Evolutionary conservation across 2,329 filamentous ascomycete genomes (phyloP).

Genomic region (Nemania sp.): DNA sequence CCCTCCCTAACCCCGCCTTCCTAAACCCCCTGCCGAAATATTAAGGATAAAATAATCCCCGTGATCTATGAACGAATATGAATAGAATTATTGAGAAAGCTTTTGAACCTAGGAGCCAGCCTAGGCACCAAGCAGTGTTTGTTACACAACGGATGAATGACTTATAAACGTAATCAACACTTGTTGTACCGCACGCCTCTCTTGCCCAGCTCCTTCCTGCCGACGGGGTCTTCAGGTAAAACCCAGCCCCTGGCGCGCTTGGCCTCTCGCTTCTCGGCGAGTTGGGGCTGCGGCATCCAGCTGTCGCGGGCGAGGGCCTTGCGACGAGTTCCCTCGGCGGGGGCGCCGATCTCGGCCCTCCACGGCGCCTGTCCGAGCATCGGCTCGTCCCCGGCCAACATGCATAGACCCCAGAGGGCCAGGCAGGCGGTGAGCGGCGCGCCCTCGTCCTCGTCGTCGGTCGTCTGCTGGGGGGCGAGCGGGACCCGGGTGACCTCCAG

Average conservation of each 20-base stretch:
- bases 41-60: slow-evolving; percentile 6
- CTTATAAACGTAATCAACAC: slow-evolving; percentile 36
- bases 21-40: neutral
- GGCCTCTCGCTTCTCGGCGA: slow-evolving; percentile 75
- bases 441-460: slow-evolving; percentile 39
- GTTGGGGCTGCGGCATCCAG: slow-evolving; percentile 77
- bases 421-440: slow-evolving; percentile 70
- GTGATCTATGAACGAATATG: slow-evolving; percentile 22
- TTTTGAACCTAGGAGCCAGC: slow-evolving; percentile 18
- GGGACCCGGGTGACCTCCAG: slow-evolving; percentile 73
- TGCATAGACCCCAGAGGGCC: slow-evolving; percentile 78
- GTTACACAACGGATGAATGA: neutral
- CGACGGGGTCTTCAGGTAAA: slow-evolving; percentile 73
- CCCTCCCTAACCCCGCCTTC: too few species aligned
- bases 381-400: slow-evolving; percentile 67
- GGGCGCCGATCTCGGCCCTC: slow-evolving; percentile 74
- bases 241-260: slow-evolving; percentile 77
- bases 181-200: slow-evolving; percentile 63
- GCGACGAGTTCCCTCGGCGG: slow-evolving; percentile 71
- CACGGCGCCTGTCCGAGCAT: slow-evolving; percentile 64
- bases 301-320: slow-evolving; percentile 71
- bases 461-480: slow-evolving; percentile 49
- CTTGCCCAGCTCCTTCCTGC: slow-evolving; percentile 72
- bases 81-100: neutral
- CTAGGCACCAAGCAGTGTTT: neutral